Evolutionary conservation across 2,329 filamentous ascomycete species (phyloP).

Genomic region (Zymoseptoria ardabiliae): DNA sequence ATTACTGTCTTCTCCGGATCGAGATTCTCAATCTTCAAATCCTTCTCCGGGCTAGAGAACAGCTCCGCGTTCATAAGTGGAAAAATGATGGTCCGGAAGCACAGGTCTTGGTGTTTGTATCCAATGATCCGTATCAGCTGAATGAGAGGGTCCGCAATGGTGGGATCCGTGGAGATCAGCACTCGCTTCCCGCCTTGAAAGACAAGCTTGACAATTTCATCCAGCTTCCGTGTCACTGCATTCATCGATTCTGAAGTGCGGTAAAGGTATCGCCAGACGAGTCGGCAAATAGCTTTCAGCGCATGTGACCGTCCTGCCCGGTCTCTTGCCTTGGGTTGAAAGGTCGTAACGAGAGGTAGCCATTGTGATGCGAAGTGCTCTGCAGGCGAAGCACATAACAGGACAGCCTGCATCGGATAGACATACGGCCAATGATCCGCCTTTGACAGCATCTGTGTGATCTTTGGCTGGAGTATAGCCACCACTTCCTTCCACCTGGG

Average conservation of each 20-base stretch:
- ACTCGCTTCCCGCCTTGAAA: constrained; percentile 74
- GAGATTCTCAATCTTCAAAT: constrained; percentile 81
- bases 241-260: constrained; percentile 62
- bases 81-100: constrained; percentile 88
- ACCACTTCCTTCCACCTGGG: constrained; percentile 85
- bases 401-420: constrained; percentile 78
- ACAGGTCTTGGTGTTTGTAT: constrained; percentile 87
- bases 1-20: constrained; percentile 98
- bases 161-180: constrained; percentile 71
- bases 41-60: constrained; percentile 56
- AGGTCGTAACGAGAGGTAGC: constrained; percentile 69
- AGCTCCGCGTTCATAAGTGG: constrained; percentile 87
- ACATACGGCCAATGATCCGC: constrained; percentile 85
- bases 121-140: constrained; percentile 92
- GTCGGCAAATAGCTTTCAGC: constrained; percentile 78
- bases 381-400: constrained; percentile 79
- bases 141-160: constrained; percentile 82
- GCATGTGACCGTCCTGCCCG: constrained; percentile 69
- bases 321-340: constrained; percentile 80
- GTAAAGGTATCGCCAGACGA: constrained; percentile 93
- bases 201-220: constrained; percentile 80
- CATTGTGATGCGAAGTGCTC: constrained; percentile 82
- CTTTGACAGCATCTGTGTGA: constrained; percentile 81
- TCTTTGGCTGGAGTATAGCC: constrained; percentile 65
- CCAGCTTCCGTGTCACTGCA: constrained; percentile 67